These are phyloP conservation scores for Clavaria fumosa DNA, from an alignment of 768 basidiomycete genomes.

Conservation along the genomic window DNA sequence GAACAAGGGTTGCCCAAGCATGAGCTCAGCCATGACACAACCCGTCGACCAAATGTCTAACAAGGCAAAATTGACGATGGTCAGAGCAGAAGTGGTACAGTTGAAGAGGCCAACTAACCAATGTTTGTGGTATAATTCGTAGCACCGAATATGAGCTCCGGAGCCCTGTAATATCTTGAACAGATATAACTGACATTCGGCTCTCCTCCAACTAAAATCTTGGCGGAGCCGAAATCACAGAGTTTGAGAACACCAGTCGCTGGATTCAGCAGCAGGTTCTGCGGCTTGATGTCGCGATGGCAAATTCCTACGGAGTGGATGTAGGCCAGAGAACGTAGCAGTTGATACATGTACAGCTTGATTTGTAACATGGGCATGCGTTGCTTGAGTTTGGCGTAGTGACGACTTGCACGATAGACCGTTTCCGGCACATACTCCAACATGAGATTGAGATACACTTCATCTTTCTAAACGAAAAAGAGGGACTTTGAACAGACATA, in stretches of 20 bases:
- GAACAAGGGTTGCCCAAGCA: conserved; percentile 98
- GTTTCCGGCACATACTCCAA: conserved; percentile 99
- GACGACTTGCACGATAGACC: conserved; percentile 95
- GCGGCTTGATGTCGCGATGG: conserved; percentile 99
- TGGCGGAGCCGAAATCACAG: conserved; percentile 98
- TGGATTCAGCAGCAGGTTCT: conserved; percentile 95
- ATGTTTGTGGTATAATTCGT: conserved; percentile 99
- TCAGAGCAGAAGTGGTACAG: background rate
- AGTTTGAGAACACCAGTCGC: conserved; percentile 93
- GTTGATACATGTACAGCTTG: conserved; percentile 99
- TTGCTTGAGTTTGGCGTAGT: conserved; percentile 99
- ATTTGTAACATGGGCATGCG: conserved; percentile 99
- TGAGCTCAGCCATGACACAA: conserved; percentile 99
- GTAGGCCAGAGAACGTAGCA: conserved; percentile 94
- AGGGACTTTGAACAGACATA: conserved; percentile 8
- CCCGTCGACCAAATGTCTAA: conserved; percentile 99
- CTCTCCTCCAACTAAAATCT: conserved; percentile 94
- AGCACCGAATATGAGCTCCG: conserved; percentile 97
- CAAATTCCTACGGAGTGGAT: conserved; percentile 99
- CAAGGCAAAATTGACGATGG: background rate
- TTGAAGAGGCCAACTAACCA: conserved; percentile 36
- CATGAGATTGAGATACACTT: conserved; percentile 98
- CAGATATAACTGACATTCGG: conserved; percentile 99
- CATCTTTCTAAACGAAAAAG: conserved; percentile 65
- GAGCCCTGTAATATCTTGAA: conserved; percentile 97